phyloP scores from a whole-genome alignment of 768 basidiomycete genomes.

The Rhodotorula graminis region DNA sequence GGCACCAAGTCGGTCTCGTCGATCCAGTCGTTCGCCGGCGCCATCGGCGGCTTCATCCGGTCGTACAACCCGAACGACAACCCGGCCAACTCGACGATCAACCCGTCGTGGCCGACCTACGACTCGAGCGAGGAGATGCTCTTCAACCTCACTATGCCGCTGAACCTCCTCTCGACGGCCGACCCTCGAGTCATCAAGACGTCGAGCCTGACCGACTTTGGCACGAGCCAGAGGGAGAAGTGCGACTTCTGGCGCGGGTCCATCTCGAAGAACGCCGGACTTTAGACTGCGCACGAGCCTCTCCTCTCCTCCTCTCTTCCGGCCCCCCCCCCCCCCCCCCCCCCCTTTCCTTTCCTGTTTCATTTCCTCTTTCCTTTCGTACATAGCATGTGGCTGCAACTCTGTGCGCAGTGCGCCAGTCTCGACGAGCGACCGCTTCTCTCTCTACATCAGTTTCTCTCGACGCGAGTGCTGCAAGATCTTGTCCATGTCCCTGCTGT shows the following conservation, averaged over 20 bases:
- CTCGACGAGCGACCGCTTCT: too few species aligned
- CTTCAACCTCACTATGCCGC: not conserved
- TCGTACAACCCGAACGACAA: not conserved
- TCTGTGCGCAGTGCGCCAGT: too few species aligned
- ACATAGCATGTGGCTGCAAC: too few species aligned
- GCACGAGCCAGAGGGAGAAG: not conserved
- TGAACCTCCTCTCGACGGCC: not conserved
- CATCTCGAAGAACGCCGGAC: not conserved
- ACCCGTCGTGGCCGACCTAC: not conserved
- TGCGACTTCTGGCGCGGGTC: slow-evolving; percentile 3
- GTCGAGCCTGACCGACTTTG: not conserved
- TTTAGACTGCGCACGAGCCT: not conserved
- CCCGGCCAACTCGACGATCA: not conserved
- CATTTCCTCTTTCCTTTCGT: too few species aligned
- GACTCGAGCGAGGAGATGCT: not conserved
- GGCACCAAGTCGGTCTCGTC: not conserved
- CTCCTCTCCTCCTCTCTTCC: too few species aligned
- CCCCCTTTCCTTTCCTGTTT: too few species aligned
- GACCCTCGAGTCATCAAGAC: too few species aligned
- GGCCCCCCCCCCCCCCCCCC: too few species aligned
- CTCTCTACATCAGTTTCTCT: too few species aligned
- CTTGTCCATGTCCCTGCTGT: too few species aligned
- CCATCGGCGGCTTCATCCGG: not conserved
- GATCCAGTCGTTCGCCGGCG: not conserved
- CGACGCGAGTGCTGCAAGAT: too few species aligned